These are phyloP conservation scores for Saccharomyces pastorianus DNA, from an alignment of 1,139 yeast genomes.

Conservation along the genomic window DNA sequence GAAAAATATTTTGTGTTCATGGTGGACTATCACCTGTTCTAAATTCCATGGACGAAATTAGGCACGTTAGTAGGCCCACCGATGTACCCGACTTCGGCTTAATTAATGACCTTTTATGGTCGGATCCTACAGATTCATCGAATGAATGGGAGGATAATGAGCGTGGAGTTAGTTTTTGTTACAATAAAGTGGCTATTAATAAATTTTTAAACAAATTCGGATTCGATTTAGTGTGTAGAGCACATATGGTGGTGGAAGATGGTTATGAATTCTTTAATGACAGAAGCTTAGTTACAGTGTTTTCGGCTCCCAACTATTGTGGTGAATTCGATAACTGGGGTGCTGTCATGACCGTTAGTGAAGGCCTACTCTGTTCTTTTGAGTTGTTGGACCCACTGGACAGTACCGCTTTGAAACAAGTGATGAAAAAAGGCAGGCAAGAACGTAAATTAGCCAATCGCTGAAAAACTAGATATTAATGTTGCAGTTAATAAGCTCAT, in stretches of 20 bases:
- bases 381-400: conserved; percentile 86
- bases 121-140: conserved; percentile 87
- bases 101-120: conserved; percentile 80
- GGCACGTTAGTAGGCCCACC: conserved; percentile 81
- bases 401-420: conserved; percentile 79
- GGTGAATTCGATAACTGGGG: conserved; percentile 97
- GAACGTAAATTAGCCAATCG: conserved; percentile 51
- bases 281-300: conserved; percentile 79
- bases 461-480: not conserved
- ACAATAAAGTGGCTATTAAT: conserved; percentile 79
- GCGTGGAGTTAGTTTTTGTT: conserved; percentile 87
- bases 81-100: conserved; percentile 92
- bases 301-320: conserved; percentile 89
- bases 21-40: conserved; percentile 88
- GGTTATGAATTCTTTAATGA: conserved; percentile 92
- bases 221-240: conserved; percentile 84
- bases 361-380: conserved; percentile 77
- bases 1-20: conserved; percentile 87
- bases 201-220: conserved; percentile 76
- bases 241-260: conserved; percentile 95
- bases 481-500: conserved; percentile 4
- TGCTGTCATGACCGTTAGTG: conserved; percentile 89
- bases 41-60: conserved; percentile 76
- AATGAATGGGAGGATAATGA: conserved; percentile 96
- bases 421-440: conserved; percentile 71